Evolutionary conservation across 306 rosid genomes (phyloP).

Genomic region (Ormosia emarginata): DNA sequence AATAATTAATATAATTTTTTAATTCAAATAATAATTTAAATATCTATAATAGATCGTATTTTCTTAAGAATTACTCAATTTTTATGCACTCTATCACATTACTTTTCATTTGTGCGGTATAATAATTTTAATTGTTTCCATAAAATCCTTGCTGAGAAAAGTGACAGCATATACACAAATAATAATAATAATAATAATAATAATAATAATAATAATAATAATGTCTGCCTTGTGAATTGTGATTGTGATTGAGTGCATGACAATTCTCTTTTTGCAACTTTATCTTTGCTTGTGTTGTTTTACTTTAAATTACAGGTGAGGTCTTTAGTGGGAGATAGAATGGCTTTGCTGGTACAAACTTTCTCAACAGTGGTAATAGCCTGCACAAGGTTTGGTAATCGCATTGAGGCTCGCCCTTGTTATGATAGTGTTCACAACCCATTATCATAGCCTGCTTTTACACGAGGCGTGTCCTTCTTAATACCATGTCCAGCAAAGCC

Average conservation of each 20-base stretch:
- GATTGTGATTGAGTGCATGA: neutral
- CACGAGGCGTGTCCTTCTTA: constrained; percentile 70
- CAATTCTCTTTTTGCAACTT: neutral
- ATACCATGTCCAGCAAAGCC: constrained; percentile 56
- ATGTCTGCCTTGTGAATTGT: neutral
- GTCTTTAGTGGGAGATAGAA: constrained; percentile 82
- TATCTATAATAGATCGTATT: too few species aligned
- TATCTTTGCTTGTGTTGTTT: neutral
- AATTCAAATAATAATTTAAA: too few species aligned
- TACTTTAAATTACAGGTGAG: constrained; percentile 49
- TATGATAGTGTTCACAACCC: constrained; percentile 90
- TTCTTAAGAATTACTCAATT: too few species aligned
- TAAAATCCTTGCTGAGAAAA: neutral
- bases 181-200: too few species aligned
- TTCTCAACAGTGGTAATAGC: constrained; percentile 68
- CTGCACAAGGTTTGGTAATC: constrained; percentile 67
- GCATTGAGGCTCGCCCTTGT: constrained; percentile 83
- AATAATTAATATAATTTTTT: too few species aligned
- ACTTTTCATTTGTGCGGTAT: neutral
- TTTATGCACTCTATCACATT: neutral
- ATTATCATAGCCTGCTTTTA: constrained; percentile 58
- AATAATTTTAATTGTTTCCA: neutral
- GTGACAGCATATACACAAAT: neutral
- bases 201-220: too few species aligned
- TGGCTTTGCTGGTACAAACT: constrained; percentile 76